Percentiles rank a stretch among this genome's conserved stretches.
phyloP scores from a whole-genome alignment of 2,329 filamentous ascomycete genomes.

The Chaetomium sp. region DNA sequence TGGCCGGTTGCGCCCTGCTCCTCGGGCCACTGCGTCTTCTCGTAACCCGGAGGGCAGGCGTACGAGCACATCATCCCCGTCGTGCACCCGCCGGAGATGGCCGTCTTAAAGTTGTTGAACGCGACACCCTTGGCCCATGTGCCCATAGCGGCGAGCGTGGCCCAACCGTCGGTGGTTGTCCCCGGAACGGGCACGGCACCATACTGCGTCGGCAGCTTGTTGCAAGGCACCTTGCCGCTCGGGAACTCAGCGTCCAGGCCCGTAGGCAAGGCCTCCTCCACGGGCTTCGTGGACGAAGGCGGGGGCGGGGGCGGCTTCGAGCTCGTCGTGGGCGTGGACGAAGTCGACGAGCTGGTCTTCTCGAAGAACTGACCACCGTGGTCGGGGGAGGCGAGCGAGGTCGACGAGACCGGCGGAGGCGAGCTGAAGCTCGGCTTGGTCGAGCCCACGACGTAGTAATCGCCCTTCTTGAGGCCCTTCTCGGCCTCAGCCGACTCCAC shows the following conservation, averaged over 20 bases:
- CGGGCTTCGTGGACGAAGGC: no score
- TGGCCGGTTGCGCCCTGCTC: conserved; percentile 71
- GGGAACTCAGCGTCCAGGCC: conserved; percentile 67
- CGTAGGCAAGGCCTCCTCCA: conserved; percentile 24
- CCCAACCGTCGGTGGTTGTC: conserved; percentile 67
- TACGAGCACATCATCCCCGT: conserved; percentile 78
- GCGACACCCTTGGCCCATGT: conserved; percentile 43
- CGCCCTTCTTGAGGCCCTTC: conserved; percentile 63
- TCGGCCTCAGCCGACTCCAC: conserved; percentile 61
- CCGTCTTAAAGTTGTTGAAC: conserved; percentile 62
- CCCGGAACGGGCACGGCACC: conserved; percentile 67
- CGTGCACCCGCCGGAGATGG: conserved; percentile 54
- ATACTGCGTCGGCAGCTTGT: conserved; percentile 69
- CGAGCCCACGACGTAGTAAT: conserved; percentile 60
- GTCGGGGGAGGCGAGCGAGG: conserved; percentile 31
- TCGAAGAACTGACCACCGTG: conserved; percentile 48
- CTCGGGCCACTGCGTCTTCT: conserved; percentile 84
- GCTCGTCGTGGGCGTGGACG: conserved; percentile 25
- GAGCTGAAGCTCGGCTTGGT: conserved; percentile 46
- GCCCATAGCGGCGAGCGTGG: conserved; percentile 64
- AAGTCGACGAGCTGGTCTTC: conserved; percentile 30
- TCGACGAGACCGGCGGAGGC: conserved; percentile 31
- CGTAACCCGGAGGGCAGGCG: conserved; percentile 82
- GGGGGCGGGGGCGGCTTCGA: conserved; percentile 18
- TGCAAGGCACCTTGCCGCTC: conserved; percentile 65